A percentile compares a stretch with the other conserved stretches of the same genome.
Conservation (phyloP, 2,329 filamentous ascomycete genomes). For the Drechslera avenae region DNA sequence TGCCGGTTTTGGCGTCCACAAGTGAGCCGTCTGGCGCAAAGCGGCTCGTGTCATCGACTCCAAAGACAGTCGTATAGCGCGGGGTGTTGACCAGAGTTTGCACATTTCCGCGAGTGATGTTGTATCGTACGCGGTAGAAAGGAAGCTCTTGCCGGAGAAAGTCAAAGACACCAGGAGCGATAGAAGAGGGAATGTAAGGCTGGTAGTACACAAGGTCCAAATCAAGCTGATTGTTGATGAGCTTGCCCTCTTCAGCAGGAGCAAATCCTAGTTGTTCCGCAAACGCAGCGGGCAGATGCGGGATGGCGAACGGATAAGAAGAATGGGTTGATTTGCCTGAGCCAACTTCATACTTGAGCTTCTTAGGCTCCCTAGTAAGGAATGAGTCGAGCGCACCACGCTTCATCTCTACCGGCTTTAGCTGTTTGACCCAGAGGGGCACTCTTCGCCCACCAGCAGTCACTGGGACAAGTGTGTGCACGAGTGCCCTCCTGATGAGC, state of each 20-base stretch:
- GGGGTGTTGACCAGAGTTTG: conserved; percentile 67
- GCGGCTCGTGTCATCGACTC: conserved; percentile 65
- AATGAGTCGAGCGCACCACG: conserved; percentile 73
- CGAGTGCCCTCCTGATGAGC: too few species aligned
- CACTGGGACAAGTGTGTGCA: not conserved
- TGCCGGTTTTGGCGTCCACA: conserved; percentile 52
- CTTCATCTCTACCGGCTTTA: conserved; percentile 29
- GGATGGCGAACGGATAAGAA: conserved; percentile 60
- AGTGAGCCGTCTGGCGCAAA: conserved; percentile 54
- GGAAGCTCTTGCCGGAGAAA: conserved; percentile 74
- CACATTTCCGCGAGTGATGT: conserved; percentile 68
- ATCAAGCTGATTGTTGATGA: conserved; percentile 70
- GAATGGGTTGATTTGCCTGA: conserved; percentile 50
- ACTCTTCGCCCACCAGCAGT: not conserved
- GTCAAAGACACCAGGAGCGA: conserved; percentile 66
- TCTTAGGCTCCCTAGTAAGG: conserved; percentile 60
- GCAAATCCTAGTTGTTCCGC: conserved; percentile 49
- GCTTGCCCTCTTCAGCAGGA: conserved; percentile 59
- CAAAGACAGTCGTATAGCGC: conserved; percentile 67
- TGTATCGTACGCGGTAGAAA: conserved; percentile 77
- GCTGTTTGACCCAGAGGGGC: not conserved
- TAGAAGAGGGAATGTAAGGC: conserved; percentile 67
- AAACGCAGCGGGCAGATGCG: conserved; percentile 54
- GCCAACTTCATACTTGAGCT: conserved; percentile 43
- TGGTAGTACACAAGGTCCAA: conserved; percentile 77